Conservation (phyloP, 2,329 filamentous ascomycete genomes). For the Parafenestella ontariensis region DNA sequence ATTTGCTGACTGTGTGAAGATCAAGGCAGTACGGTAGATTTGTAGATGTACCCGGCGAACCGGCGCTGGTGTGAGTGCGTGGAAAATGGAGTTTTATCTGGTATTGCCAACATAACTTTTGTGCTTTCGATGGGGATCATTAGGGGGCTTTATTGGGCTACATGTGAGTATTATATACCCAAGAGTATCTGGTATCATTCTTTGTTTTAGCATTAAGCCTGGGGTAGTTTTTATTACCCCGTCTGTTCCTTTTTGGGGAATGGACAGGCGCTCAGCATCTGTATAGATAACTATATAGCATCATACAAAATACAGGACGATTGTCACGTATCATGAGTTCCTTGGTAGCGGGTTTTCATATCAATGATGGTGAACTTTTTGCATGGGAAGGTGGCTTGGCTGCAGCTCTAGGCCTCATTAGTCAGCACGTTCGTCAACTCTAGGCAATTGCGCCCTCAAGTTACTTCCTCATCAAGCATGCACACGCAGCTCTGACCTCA, state of each 20-base stretch:
- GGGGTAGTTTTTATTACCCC: neutral
- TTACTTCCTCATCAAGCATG: no score
- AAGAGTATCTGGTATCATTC: slow-evolving; percentile 6
- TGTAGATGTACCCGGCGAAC: slow-evolving; percentile 17
- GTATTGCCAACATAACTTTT: slow-evolving; percentile 8
- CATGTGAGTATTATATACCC: slow-evolving; percentile 8
- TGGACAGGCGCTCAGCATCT: neutral
- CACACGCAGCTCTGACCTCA: no score
- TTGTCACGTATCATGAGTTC: neutral
- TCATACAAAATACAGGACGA: neutral
- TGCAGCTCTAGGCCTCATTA: no score
- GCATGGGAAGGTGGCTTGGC: no score
- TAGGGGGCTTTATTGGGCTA: slow-evolving; percentile 4
- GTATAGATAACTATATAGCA: neutral
- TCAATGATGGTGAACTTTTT: no score
- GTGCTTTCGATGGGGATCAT: neutral
- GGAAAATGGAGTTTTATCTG: slow-evolving; percentile 4
- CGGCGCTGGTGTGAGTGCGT: slow-evolving; percentile 3
- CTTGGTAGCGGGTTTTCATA: no score
- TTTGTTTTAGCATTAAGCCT: neutral
- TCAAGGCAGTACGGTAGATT: slow-evolving; percentile 35
- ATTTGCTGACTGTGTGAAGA: slow-evolving; percentile 49
- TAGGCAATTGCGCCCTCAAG: no score
- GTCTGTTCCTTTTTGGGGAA: neutral
- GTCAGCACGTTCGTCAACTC: no score